These are phyloP conservation scores for Rhizodiscina lignyota DNA, from an alignment of 495 filamentous ascomycete genomes.

Conservation along the genomic window DNA sequence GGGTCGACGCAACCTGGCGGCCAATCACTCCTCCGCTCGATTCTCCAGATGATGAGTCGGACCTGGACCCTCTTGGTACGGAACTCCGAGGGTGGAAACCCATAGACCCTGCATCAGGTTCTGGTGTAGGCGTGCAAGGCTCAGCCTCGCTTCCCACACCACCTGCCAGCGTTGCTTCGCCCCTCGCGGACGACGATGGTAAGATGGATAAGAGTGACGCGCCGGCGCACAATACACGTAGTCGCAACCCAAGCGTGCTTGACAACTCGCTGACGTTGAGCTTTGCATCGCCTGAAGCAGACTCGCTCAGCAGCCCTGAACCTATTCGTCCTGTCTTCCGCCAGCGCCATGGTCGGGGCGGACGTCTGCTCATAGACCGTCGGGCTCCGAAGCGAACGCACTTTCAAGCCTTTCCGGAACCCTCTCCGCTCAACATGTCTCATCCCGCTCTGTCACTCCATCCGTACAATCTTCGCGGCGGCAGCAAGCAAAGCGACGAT, in stretches of 20 bases:
- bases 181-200: slow-evolving; percentile 24
- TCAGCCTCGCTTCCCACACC: slow-evolving; percentile 85
- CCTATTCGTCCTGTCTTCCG: slow-evolving; percentile 7
- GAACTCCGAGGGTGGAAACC: no score
- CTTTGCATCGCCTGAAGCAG: slow-evolving; percentile 11
- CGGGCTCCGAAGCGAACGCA: slow-evolving; percentile 8
- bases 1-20: slow-evolving; percentile 65
- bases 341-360: slow-evolving; percentile 12
- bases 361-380: slow-evolving; percentile 16
- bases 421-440: background rate
- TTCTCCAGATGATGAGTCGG: slow-evolving; percentile 37
- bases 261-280: slow-evolving; percentile 2
- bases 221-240: background rate
- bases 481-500: no score
- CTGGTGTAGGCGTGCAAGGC: no score
- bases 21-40: slow-evolving; percentile 61
- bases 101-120: no score
- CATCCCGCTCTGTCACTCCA: background rate
- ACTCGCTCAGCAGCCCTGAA: slow-evolving; percentile 7
- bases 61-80: slow-evolving; percentile 64
- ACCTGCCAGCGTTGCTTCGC: slow-evolving; percentile 47
- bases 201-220: background rate
- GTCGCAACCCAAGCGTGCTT: background rate
- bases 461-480: no score
- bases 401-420: background rate